Base-by-base conservation (phyloP, 1,284 basidiomycete genomes). In the Papiliotrema laurentii region DNA sequence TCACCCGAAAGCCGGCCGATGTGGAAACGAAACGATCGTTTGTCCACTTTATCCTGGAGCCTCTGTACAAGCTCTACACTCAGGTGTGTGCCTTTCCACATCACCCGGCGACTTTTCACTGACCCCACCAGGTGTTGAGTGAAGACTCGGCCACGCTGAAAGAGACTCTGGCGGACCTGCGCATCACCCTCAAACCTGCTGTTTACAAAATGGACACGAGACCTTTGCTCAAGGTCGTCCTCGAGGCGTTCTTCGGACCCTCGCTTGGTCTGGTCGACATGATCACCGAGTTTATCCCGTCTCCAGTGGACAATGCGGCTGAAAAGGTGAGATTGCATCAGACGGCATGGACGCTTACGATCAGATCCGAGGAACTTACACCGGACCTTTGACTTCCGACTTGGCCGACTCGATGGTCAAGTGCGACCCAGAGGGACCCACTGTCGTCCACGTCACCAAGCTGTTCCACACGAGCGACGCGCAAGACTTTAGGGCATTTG, bases 191-290 rank as follows among this genome's bases (percentile, higher is more conserved):
- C 59, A 96, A 94, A 74, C 87, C 91, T 0, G 80, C 92, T 34
- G 89, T 89, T 80, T 98, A 86, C 80, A 97, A 97, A 78, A 94
- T 97, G 85, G 96, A 98, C 69, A 92, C 94, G 7, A 79, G 93
- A 47, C 94, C 96, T 3, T 75, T 99, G 51, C 78, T 99, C 55
- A 94, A 96, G 76, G 88, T 89, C 38, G 86, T 97, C 4, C 76
- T 97, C 55, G 87, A 88, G 63, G 90, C 97, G 62, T 99, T 99
- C 79, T 97, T 99, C 64, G 94, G 96, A 3, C 82, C 85, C 13
- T 78, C 89, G 2, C 84, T 82, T 0, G 94, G 94, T 0, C 77
- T 99, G 51, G 83, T 96, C 28, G 96, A 98, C 73, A 83, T 98
- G 78, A 85, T 98, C 56, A 84, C 85, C 14, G 83, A 90, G 54